Evolutionary conservation across 2,329 filamentous ascomycete species (phyloP).

Genomic region (Cryphonectria nitschkei): DNA sequence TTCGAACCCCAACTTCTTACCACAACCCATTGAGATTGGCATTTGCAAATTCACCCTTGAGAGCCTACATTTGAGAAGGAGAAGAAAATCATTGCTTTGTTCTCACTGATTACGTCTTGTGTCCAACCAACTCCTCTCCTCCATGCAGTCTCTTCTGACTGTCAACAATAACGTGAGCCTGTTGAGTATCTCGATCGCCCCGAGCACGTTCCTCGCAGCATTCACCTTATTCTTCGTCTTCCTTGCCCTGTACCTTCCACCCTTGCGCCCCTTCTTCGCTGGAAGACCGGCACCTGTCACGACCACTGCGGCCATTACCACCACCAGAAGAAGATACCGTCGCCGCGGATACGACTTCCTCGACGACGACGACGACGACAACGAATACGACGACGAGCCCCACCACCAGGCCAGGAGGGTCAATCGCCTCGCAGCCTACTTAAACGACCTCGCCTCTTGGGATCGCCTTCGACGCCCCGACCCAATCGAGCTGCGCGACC

Average conservation of each 20-base stretch:
- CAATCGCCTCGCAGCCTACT: constrained; percentile 21
- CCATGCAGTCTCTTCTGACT: constrained; percentile 63
- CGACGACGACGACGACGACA: constrained; percentile 15
- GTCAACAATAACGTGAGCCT: constrained; percentile 66
- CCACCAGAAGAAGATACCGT: background rate
- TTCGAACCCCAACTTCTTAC: background rate
- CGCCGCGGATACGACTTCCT: background rate
- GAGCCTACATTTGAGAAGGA: background rate
- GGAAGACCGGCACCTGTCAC: constrained; percentile 25
- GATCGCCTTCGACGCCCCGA: constrained; percentile 23
- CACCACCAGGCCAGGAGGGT: background rate
- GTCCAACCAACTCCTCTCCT: constrained; percentile 28
- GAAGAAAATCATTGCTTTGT: background rate
- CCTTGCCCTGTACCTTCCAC: constrained; percentile 52
- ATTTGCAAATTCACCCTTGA: background rate
- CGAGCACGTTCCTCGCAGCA: constrained; percentile 59
- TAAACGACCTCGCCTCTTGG: constrained; percentile 25
- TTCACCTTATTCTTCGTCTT: constrained; percentile 55
- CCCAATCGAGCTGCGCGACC: constrained; percentile 31
- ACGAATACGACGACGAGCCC: background rate
- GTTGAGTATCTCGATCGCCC: constrained; percentile 61
- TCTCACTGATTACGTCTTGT: background rate
- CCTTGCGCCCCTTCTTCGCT: constrained; percentile 29
- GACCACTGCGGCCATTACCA: constrained; percentile 9
- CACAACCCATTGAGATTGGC: background rate